phyloP scores from a whole-genome alignment of 305 asterid genomes.

The Rubia peregrina region DNA sequence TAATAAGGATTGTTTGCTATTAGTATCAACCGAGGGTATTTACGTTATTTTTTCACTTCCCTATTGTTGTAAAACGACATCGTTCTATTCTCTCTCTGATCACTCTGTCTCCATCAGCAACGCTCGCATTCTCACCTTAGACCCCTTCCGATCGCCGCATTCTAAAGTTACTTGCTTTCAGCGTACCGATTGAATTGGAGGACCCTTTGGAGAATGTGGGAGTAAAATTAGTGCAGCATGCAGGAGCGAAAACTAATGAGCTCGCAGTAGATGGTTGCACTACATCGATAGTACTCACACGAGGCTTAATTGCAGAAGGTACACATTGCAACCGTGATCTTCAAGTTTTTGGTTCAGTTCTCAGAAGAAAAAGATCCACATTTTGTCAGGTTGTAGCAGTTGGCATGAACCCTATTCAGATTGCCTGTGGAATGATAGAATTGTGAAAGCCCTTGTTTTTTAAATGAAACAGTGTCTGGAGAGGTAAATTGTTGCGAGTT shows the following conservation, averaged over 20 bases:
- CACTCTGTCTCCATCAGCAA: no score
- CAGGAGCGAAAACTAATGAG: slow-evolving; percentile 79
- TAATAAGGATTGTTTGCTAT: no score
- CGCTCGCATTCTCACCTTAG: no score
- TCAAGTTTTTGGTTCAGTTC: neutral
- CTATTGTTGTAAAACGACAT: no score
- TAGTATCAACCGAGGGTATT: no score
- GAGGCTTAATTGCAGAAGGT: slow-evolving; percentile 74
- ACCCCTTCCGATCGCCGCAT: no score
- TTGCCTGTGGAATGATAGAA: slow-evolving; percentile 74
- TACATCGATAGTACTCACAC: no score
- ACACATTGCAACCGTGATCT: neutral
- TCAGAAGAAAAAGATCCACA: neutral
- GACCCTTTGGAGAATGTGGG: slow-evolving; percentile 85
- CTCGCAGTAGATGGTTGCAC: slow-evolving; percentile 91
- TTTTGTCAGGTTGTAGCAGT: slow-evolving; percentile 56
- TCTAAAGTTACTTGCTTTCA: slow-evolving; percentile 27
- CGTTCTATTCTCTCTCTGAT: no score
- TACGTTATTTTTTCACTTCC: no score
- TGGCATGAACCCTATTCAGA: slow-evolving; percentile 68
- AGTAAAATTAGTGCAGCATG: slow-evolving; percentile 76
- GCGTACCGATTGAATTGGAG: slow-evolving; percentile 77
- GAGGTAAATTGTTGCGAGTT: no score
- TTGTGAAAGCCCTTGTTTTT: slow-evolving; percentile 55
- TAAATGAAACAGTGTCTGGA: slow-evolving; percentile 44